Evolutionary conservation across 1,284 basidiomycete species (phyloP).

Genomic region (Meira miltonrushii): DNA sequence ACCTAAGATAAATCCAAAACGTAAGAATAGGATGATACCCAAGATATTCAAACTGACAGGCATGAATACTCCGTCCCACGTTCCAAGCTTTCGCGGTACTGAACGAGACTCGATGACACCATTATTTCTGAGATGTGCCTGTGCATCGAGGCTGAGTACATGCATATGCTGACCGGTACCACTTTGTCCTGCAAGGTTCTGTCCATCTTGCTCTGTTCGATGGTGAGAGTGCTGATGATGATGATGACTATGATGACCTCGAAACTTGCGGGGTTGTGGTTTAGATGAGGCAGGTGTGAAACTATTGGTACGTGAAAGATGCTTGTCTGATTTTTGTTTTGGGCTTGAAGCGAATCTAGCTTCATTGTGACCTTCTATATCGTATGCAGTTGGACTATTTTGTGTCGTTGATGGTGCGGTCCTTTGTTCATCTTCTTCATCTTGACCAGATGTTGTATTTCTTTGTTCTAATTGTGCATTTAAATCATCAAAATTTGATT

Average conservation of each 20-base stretch:
- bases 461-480: conserved; percentile 40
- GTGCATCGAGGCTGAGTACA: conserved; percentile 19
- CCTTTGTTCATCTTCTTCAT: conserved; percentile 15
- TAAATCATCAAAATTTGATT: conserved; percentile 41
- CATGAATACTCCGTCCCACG: conserved; percentile 51
- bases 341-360: no score
- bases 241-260: conserved; percentile 15
- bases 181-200: no score
- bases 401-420: background rate
- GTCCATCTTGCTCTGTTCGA: no score
- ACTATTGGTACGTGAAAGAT: no score
- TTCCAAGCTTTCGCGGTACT: conserved; percentile 46
- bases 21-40: conserved; percentile 50
- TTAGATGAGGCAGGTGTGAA: background rate
- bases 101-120: conserved; percentile 36
- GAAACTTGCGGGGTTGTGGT: conserved; percentile 4
- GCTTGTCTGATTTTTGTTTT: no score
- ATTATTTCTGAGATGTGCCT: conserved; percentile 13
- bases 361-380: no score
- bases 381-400: no score
- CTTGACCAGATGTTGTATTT: conserved; percentile 21
- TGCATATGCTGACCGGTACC: conserved; percentile 6
- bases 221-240: conserved; percentile 16
- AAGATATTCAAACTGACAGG: conserved; percentile 51
- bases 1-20: conserved; percentile 50